Base-by-base conservation (phyloP, 2,329 filamentous ascomycete genomes). In the Tolypocladium capitatum region DNA sequence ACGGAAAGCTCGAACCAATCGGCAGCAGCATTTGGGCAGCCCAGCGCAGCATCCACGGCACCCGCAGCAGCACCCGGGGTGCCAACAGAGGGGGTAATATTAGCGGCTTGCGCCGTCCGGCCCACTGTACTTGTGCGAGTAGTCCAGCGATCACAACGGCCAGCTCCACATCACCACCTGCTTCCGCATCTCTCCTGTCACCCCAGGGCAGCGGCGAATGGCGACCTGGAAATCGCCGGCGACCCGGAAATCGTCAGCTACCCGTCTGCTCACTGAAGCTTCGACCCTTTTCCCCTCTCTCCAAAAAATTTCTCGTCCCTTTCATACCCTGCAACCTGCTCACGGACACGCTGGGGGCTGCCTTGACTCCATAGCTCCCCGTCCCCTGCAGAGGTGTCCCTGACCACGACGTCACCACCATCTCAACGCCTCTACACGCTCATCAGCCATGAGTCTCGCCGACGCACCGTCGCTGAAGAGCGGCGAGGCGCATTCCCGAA, bases 361-460 rank as follows among this genome's bases (percentile, higher is more conserved):
- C 38, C 9, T 24, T 18, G 38, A 30, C 24, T 18, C 24, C 16
- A 2, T 11, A 30, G 38, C 43, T 45, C 20, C 43, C 30, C 21
- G 10, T 32, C 24, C 14, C 43, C 18, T 10, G 28, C 43, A 45
- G 18, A 41, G 36, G 21, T n/a, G 21, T 27, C 21, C 36, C 16
- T 16, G 20, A 24, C 30, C 43, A n/a, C 43, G 32, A 34, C 43
- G 43, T 45, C 31, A 45, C 32, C 43, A 5, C 8, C 16, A 27
- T 38, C 30, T 33, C 31, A 20, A 16, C 27, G 9, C 5, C 20
- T 21, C 24, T 20, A 11, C 24, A 9, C 38, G 14, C 18, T 21
- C 34, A n/a, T 30, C 31, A 14, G 54, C 47, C 42, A 64, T 63
- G 61, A 62, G 59, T 49, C 58, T 63, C 47, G 56, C 58, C 47